phyloP scores from a whole-genome alignment of 2,329 filamentous ascomycete genomes.

The Elsinoe ampelina region DNA sequence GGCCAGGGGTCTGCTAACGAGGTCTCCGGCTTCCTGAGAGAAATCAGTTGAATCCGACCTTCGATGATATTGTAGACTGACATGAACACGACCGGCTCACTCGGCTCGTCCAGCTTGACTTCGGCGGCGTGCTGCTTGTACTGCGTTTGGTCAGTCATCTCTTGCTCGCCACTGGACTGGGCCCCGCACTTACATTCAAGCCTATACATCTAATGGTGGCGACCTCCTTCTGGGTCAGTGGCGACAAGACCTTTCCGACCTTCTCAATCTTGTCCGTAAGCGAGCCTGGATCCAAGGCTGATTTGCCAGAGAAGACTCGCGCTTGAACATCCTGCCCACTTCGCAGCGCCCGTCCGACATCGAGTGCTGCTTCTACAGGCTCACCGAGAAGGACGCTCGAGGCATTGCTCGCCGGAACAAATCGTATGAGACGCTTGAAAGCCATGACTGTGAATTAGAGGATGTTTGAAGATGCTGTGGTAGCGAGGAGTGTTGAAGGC shows the following conservation, averaged over 20 bases:
- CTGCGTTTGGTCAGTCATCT: constrained; percentile 21
- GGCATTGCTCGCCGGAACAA: constrained; percentile 17
- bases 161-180: not conserved
- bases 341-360: constrained; percentile 49
- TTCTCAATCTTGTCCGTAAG: constrained; percentile 40
- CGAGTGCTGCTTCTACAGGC: constrained; percentile 36
- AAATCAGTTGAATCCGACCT: not conserved
- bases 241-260: constrained; percentile 43
- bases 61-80: not conserved
- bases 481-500: not conserved
- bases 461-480: not conserved
- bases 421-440: constrained; percentile 18
- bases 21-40: constrained; percentile 42
- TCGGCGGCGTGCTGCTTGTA: constrained; percentile 44
- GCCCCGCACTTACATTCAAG: constrained; percentile 38
- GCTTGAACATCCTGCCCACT: constrained; percentile 49
- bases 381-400: constrained; percentile 17
- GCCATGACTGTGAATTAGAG: constrained; percentile 8
- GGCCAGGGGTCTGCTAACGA: constrained; percentile 46
- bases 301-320: constrained; percentile 48
- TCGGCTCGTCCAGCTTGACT: constrained; percentile 44
- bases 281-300: constrained; percentile 46
- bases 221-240: constrained; percentile 40
- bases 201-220: constrained; percentile 52
- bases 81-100: constrained; percentile 46